These are phyloP conservation scores for Xylariales sp. DNA, from an alignment of 2,329 filamentous ascomycete genomes.

Conservation along the genomic window DNA sequence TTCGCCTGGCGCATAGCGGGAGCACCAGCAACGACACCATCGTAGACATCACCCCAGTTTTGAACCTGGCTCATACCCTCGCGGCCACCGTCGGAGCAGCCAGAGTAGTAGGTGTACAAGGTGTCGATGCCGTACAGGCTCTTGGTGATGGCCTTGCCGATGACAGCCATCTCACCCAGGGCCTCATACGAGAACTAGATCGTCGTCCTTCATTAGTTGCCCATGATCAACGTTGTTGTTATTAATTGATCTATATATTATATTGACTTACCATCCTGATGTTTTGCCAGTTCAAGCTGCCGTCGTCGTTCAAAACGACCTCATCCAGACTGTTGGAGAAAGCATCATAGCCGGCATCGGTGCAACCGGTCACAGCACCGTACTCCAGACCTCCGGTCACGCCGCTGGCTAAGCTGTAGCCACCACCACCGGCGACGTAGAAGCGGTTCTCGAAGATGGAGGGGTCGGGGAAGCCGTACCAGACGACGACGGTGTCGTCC, in stretches of 20 bases:
- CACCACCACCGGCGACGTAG: conserved; percentile 39
- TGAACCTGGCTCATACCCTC: conserved; percentile 41
- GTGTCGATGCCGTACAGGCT: conserved; percentile 30
- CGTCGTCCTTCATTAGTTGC: too few species aligned
- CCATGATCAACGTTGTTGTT: too few species aligned
- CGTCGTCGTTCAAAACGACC: conserved; percentile 40
- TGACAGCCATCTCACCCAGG: conserved; percentile 43
- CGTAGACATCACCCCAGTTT: conserved; percentile 33
- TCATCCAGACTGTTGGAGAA: conserved; percentile 32
- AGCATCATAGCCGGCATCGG: conserved; percentile 38
- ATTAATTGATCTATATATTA: too few species aligned
- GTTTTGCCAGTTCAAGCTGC: conserved; percentile 45
- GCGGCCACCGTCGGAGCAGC: conserved; percentile 42
- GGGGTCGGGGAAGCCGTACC: conserved; percentile 28
- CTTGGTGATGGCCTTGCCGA: conserved; percentile 38
- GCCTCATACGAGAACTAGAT: conserved; percentile 48
- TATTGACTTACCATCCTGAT: too few species aligned
- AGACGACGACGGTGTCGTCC: conserved; percentile 25
- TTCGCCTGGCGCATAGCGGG: conserved; percentile 39
- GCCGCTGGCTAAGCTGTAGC: conserved; percentile 31
- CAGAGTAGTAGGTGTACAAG: conserved; percentile 48
- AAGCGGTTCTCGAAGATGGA: conserved; percentile 38
- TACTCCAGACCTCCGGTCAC: conserved; percentile 36
- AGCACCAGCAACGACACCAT: conserved; percentile 40
- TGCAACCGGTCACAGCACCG: conserved; percentile 34